Evolutionary conservation across 208 protist species (phyloP), one percentile per base, ranked within the genome.

Genomic region (Crithidia thermophila): DNA sequence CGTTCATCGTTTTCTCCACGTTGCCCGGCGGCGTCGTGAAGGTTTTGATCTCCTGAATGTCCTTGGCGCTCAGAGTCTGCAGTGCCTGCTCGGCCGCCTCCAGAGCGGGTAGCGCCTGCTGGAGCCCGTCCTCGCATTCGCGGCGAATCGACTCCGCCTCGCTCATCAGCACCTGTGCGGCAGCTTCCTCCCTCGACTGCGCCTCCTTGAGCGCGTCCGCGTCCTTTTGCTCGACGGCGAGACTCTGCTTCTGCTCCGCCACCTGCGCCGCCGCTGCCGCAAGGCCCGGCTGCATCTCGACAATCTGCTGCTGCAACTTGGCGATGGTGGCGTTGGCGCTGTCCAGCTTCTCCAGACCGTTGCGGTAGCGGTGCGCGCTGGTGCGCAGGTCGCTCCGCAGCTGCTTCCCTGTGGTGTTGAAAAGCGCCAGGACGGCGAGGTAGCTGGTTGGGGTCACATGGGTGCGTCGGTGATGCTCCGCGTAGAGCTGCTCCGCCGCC

Each of bases 381-480:
- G 62, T 72, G 52, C 64, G 69, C 31, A 93, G 76, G 10, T 72
- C 58, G 46, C 70, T 56, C 27, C 79, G 66, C 55, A 98, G 88
- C 49, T 94, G 86, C 28, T 72, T 72, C 14, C 96, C 75, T 76
- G 96, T 90, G n/a, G 75, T 50, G 7, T 83, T 50, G 77, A 97
- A 98, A 40, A 94, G 82, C 18, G 79, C 72, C 36, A 99, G 81
- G n/a, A 98, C 85, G 49, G 92, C 90, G 16, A 99, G 83, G 82
- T 98, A 99, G 55, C 84, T 96, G 45, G 92, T 98, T 18, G 98
- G 98, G 37, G 98, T 99, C 16, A 95, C 97, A 86, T 98, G 97
- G 64, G 95, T 97, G 64, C 86, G 88, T 13, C 98, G 82, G 52
- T 84, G 93, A 40, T 93, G 72, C 76, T 97, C 82, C 42, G 81